phyloP scores from a whole-genome alignment of 1,284 basidiomycete species.

The Ganoderma sinense region DNA sequence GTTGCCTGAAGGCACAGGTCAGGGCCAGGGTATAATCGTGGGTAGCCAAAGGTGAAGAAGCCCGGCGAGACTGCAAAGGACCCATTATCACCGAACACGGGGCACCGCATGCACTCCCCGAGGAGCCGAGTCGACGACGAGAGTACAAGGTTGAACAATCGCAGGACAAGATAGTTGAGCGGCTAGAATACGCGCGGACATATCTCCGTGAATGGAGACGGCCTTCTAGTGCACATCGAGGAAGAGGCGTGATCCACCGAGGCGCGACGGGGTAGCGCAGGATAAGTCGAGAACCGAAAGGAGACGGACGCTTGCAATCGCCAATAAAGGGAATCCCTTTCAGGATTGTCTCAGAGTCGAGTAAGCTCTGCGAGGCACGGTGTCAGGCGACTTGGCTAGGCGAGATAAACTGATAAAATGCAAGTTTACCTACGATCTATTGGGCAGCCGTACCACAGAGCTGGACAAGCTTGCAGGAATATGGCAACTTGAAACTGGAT shows the following conservation, averaged over 20 bases:
- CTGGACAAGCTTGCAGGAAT: neutral
- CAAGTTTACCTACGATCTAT: neutral
- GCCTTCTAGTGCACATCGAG: slow-evolving; percentile 16
- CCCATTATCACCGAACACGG: slow-evolving; percentile 9
- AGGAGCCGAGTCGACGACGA: neutral
- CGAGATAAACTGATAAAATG: slow-evolving; percentile 1
- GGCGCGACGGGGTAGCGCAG: slow-evolving; percentile 2
- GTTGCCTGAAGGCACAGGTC: slow-evolving; percentile 1
- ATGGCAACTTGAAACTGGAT: neutral
- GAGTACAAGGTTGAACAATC: slow-evolving; percentile 22
- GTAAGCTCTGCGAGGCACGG: neutral
- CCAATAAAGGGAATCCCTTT: slow-evolving; percentile 19
- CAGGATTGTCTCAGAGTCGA: neutral
- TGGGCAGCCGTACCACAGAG: neutral
- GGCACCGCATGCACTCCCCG: slow-evolving; percentile 2
- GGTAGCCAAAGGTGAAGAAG: slow-evolving; percentile 1
- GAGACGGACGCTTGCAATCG: slow-evolving; percentile 6
- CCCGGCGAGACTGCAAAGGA: neutral
- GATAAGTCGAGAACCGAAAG: slow-evolving; percentile 14
- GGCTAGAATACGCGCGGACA: neutral
- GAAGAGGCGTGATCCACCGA: neutral
- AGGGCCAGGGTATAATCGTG: slow-evolving; percentile 21
- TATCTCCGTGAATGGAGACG: neutral
- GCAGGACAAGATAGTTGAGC: slow-evolving; percentile 15
- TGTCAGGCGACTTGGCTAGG: neutral